These are phyloP conservation scores for Talaromyces sp. DNA, from an alignment of 2,329 filamentous ascomycete species.

Conservation along the genomic window DNA sequence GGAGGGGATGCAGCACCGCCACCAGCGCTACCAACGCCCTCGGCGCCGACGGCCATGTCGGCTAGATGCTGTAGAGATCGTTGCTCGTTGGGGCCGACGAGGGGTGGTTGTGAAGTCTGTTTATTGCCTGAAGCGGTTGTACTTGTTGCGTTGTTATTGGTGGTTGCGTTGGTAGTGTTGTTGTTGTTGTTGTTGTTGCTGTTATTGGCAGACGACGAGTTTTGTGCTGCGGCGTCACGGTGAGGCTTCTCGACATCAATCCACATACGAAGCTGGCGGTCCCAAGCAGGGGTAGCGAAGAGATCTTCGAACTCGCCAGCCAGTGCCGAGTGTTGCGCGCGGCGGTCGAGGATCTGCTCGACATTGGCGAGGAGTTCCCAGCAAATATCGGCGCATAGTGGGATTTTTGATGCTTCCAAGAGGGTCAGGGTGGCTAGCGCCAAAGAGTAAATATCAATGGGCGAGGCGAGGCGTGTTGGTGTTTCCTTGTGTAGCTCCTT, in stretches of 20 bases:
- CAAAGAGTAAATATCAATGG: slow-evolving; percentile 38
- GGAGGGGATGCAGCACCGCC: slow-evolving; percentile 13
- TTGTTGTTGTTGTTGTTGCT: not conserved
- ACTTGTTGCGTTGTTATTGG: not conserved
- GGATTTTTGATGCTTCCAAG: slow-evolving; percentile 37
- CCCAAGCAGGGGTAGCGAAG: slow-evolving; percentile 36
- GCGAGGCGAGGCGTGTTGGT: slow-evolving; percentile 26
- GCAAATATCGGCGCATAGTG: slow-evolving; percentile 32
- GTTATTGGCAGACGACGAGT: slow-evolving; percentile 1
- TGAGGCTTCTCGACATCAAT: slow-evolving; percentile 31
- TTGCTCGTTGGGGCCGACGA: slow-evolving; percentile 39
- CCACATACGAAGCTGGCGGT: slow-evolving; percentile 35
- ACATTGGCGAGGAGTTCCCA: slow-evolving; percentile 46
- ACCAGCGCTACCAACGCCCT: slow-evolving; percentile 28
- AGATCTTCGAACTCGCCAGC: slow-evolving; percentile 33
- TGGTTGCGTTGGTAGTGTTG: not conserved
- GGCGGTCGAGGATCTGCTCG: slow-evolving; percentile 44
- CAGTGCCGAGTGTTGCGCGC: slow-evolving; percentile 29
- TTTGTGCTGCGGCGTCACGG: slow-evolving; percentile 15
- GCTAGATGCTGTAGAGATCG: slow-evolving; percentile 41
- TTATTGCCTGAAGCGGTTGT: not conserved
- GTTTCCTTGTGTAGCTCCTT: slow-evolving; percentile 35
- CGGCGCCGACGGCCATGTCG: slow-evolving; percentile 39
- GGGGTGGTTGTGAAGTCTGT: slow-evolving; percentile 18
- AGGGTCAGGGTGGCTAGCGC: slow-evolving; percentile 38